These are phyloP conservation scores for Penicillium sp. DNA, from an alignment of 2,329 filamentous ascomycete species.

Conservation along the genomic window DNA sequence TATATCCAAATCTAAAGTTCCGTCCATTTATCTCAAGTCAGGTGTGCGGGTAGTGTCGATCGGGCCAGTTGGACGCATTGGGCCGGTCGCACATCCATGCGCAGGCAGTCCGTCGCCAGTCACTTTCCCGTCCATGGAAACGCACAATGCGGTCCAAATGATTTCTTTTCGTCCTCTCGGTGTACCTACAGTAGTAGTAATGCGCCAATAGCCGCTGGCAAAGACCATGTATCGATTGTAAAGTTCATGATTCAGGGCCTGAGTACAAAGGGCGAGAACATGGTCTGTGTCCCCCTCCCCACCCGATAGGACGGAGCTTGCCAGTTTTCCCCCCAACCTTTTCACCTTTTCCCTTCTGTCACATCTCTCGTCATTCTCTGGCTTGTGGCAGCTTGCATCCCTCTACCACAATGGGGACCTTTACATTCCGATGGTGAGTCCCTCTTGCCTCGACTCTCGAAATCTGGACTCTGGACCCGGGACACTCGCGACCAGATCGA, in stretches of 20 bases:
- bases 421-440: constrained; percentile 41
- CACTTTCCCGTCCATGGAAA: not conserved
- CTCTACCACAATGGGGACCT: constrained; percentile 31
- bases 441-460: not conserved
- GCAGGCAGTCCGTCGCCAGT: not conserved
- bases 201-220: no score
- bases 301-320: constrained; percentile 13
- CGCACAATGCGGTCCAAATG: not conserved
- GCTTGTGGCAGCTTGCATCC: not conserved
- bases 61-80: not conserved
- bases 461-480: not conserved
- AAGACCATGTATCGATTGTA: not conserved
- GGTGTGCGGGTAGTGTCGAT: not conserved
- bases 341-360: constrained; percentile 2
- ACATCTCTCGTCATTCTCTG: constrained; percentile 1
- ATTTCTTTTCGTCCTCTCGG: not conserved
- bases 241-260: not conserved
- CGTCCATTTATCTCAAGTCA: not conserved
- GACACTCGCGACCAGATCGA: constrained; percentile 6
- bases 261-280: not conserved
- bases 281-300: constrained; percentile 24
- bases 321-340: constrained; percentile 2
- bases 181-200: no score
- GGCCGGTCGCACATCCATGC: not conserved
- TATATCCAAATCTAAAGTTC: not conserved